phyloP scores from a whole-genome alignment of 768 basidiomycete species.

The Pluteus cervinus region DNA sequence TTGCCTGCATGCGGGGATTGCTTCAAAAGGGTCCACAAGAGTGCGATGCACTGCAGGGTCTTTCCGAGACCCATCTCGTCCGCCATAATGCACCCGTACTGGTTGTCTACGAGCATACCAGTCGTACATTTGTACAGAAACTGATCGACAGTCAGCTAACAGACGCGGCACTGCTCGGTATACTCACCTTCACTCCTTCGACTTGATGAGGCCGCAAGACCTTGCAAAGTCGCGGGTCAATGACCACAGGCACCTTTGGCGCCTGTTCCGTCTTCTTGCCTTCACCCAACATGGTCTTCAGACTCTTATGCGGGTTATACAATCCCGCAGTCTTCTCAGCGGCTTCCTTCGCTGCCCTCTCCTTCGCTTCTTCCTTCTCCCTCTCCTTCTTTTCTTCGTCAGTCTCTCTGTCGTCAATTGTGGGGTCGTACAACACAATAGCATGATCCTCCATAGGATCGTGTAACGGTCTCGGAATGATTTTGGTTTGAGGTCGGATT shows the following conservation, averaged over 20 bases:
- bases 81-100: conserved; percentile 97
- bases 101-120: conserved; percentile 86
- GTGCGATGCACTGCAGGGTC: conserved; percentile 92
- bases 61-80: conserved; percentile 99
- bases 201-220: conserved; percentile 96
- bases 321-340: conserved; percentile 64
- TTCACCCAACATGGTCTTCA: conserved; percentile 73
- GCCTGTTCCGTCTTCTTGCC: conserved; percentile 58
- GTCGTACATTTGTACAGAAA: conserved; percentile 95
- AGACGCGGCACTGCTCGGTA: conserved; percentile 2
- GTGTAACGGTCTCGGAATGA: conserved; percentile 88
- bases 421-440: conserved; percentile 95
- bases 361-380: conserved; percentile 67
- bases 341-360: conserved; percentile 56
- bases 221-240: conserved; percentile 82
- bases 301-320: conserved; percentile 89
- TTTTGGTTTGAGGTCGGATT: conserved; percentile 69
- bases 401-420: conserved; percentile 87
- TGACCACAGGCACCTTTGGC: conserved; percentile 91
- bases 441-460: conserved; percentile 98
- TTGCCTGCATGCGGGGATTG: conserved; percentile 89
- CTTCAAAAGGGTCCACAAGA: conserved; percentile 92
- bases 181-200: conserved; percentile 88
- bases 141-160: conserved; percentile 33
- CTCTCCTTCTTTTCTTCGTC: conserved; percentile 77